Conservation (phyloP, 306 rosid genomes). For the Sesbania bispinosa region DNA sequence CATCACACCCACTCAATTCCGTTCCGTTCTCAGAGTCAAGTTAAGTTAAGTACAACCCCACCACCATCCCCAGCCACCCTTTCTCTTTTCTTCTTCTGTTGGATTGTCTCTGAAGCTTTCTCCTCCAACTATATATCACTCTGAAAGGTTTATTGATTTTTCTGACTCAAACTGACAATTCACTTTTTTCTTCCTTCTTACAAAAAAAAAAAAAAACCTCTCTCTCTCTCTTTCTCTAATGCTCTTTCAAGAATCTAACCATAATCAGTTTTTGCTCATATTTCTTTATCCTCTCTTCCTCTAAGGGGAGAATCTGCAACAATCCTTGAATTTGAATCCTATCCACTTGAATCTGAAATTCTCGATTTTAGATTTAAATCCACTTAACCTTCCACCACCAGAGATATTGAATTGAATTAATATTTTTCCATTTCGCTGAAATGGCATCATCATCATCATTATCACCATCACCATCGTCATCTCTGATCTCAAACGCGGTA, state of each 20-base stretch:
- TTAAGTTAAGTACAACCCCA: too few relatives aligned
- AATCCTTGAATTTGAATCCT: background rate
- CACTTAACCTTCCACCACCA: background rate
- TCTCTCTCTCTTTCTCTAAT: background rate
- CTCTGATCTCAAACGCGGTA: slow-evolving; percentile 47
- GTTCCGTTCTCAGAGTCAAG: background rate
- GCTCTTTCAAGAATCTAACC: background rate
- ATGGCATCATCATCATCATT: too few relatives aligned
- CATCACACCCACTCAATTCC: slow-evolving; percentile 36
- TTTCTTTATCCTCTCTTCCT: background rate
- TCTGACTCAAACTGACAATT: background rate
- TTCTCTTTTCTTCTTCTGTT: background rate
- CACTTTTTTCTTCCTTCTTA: background rate
- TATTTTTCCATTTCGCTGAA: too few relatives aligned
- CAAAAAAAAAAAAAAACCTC: too few relatives aligned
- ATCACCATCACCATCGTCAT: slow-evolving; percentile 28
- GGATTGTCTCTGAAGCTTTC: too few relatives aligned
- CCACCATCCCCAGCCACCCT: background rate
- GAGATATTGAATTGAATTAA: background rate
- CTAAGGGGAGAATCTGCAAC: slow-evolving; percentile 8
- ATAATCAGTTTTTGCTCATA: background rate
- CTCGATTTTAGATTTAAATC: background rate
- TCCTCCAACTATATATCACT: background rate
- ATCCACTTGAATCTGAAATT: slow-evolving; percentile 8
- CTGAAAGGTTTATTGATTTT: background rate